Evolutionary conservation across 2,329 filamentous ascomycete species (phyloP).

Genomic region (Talaromyces sp.): DNA sequence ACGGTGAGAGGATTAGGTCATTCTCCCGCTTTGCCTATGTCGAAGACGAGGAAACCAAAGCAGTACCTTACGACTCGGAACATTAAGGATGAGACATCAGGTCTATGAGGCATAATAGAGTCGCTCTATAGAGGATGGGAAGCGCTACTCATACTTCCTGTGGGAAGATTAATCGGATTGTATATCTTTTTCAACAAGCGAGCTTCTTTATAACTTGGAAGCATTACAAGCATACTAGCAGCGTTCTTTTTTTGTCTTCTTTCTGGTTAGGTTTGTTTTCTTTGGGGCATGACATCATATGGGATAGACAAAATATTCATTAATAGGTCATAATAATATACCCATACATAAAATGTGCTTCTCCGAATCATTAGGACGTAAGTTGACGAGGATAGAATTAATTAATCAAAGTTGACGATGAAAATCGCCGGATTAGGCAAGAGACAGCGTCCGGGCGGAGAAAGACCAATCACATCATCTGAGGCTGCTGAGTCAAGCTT

Average conservation of each 20-base stretch:
- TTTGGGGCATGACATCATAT: background rate
- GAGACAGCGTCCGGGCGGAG: background rate
- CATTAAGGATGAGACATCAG: background rate
- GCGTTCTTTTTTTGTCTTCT: background rate
- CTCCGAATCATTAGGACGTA: background rate
- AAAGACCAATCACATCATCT: background rate
- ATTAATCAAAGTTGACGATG: background rate
- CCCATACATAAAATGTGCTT: background rate
- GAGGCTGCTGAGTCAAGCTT: background rate
- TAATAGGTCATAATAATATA: background rate
- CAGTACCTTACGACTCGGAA: background rate
- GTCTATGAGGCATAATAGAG: background rate
- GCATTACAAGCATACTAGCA: background rate
- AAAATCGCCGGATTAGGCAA: slow-evolving; percentile 24
- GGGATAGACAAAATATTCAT: background rate
- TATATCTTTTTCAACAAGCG: background rate
- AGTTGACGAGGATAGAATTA: background rate
- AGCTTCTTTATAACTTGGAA: background rate
- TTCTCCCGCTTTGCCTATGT: slow-evolving; percentile 70
- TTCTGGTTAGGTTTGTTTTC: background rate
- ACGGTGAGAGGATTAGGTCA: slow-evolving; percentile 66
- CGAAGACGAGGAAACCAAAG: slow-evolving; percentile 50
- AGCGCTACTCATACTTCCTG: background rate
- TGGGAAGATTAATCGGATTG: background rate
- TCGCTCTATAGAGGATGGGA: background rate